phyloP scores from a whole-genome alignment of 257 asterid species.

The Nicotiana undulata region DNA sequence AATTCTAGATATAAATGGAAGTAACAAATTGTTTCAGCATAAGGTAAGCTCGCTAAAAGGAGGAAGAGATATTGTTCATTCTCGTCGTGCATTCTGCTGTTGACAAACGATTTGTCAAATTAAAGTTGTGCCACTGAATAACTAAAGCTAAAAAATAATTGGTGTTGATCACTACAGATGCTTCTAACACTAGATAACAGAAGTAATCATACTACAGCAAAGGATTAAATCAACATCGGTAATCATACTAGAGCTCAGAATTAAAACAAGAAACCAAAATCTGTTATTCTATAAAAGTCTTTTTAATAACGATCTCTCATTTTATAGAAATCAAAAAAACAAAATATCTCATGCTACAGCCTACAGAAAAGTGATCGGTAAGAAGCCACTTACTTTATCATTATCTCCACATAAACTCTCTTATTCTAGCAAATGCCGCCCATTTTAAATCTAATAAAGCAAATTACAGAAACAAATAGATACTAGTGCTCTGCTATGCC shows the following conservation, averaged over 20 bases:
- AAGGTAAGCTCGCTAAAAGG: neutral
- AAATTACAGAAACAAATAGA: neutral
- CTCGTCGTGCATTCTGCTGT: neutral
- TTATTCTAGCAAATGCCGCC: neutral
- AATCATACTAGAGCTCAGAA: neutral
- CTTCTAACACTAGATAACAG: neutral
- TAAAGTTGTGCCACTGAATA: neutral
- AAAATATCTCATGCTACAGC: neutral
- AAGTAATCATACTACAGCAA: neutral
- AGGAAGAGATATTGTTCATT: neutral
- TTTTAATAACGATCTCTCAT: neutral
- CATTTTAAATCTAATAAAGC: neutral
- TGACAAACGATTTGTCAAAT: neutral
- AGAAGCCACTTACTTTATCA: neutral
- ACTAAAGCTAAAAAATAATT: neutral
- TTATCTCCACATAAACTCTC: neutral
- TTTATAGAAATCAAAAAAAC: neutral
- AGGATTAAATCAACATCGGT: neutral
- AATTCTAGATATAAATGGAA: neutral
- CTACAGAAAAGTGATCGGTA: neutral
- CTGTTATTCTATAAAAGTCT: neutral
- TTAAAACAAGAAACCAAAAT: neutral
- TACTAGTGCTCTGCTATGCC: neutral
- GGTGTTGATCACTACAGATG: neutral
- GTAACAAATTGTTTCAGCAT: neutral